These are phyloP conservation scores for Taphrina populina DNA, from an alignment of 1,139 yeast species.

Conservation along the genomic window DNA sequence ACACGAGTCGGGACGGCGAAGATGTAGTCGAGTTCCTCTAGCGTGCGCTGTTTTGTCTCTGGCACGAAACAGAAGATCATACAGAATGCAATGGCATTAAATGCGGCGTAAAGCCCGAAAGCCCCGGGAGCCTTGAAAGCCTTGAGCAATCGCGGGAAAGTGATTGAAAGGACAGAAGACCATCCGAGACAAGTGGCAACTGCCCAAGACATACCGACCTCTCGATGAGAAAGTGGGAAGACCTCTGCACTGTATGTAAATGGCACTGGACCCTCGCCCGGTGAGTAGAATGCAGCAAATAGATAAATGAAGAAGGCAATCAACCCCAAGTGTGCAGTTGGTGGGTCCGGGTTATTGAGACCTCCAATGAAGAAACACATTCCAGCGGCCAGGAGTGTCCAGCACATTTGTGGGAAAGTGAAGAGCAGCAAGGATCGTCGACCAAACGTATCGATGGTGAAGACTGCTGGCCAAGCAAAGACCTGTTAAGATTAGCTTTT, in stretches of 20 bases:
- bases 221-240: constrained; percentile 80
- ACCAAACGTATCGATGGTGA: constrained; percentile 77
- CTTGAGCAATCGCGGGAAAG: constrained; percentile 72
- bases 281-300: constrained; percentile 71
- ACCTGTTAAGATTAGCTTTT: no score
- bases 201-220: constrained; percentile 81
- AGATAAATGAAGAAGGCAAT: constrained; percentile 71
- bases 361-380: constrained; percentile 70
- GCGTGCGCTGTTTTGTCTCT: constrained; percentile 59
- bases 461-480: constrained; percentile 81
- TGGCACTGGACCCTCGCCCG: constrained; percentile 89
- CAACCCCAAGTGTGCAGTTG: constrained; percentile 60
- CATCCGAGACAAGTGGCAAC: constrained; percentile 85
- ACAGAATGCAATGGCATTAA: constrained; percentile 68
- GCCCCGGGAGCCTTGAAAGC: constrained; percentile 80
- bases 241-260: constrained; percentile 87
- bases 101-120: constrained; percentile 61
- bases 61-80: constrained; percentile 57
- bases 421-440: constrained; percentile 66
- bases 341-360: constrained; percentile 38
- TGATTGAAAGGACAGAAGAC: constrained; percentile 73
- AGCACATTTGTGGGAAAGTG: constrained; percentile 74
- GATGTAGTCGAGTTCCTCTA: constrained; percentile 59
- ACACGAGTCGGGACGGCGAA: constrained; percentile 46
- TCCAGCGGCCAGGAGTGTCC: constrained; percentile 69